These are phyloP conservation scores for Leptodermis oblonga DNA, from an alignment of 257 asterid species.

Conservation along the genomic window DNA sequence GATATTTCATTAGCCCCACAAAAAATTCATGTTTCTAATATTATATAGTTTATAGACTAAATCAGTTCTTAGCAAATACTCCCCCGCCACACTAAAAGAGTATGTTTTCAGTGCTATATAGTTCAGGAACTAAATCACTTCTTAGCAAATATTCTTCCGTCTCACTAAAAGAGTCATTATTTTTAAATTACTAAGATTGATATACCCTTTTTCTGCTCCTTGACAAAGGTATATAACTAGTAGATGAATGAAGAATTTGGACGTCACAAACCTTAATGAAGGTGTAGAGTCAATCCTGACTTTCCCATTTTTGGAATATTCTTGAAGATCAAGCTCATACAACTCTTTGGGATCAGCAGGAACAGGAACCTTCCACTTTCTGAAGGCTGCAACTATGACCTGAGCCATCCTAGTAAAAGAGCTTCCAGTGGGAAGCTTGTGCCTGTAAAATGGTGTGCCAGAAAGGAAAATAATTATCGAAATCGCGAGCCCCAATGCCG, in stretches of 20 bases:
- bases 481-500: conserved; percentile 57
- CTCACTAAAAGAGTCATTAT: too few relatives aligned
- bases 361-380: conserved; percentile 49
- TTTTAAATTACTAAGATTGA: neutral
- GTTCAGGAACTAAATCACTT: too few relatives aligned
- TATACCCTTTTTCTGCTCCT: too few relatives aligned
- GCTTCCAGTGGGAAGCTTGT: conserved; percentile 73
- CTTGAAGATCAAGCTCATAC: conserved; percentile 52
- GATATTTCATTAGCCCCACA: too few relatives aligned
- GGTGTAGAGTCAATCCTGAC: conserved; percentile 70
- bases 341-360: conserved; percentile 59
- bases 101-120: too few relatives aligned
- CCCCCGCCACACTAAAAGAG: too few relatives aligned
- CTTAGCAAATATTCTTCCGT: too few relatives aligned
- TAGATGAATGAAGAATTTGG: neutral
- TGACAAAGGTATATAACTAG: neutral
- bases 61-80: too few relatives aligned
- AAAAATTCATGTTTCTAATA: too few relatives aligned
- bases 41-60: too few relatives aligned
- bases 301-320: conserved; percentile 43
- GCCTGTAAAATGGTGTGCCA: conserved; percentile 75
- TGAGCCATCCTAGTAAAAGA: conserved; percentile 74
- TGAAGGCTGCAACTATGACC: conserved; percentile 62
- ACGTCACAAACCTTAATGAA: conserved; percentile 49
- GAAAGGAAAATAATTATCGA: conserved; percentile 57